Base-by-base conservation (phyloP, 2,329 filamentous ascomycete genomes). In the Phyllosticta capitalensis region DNA sequence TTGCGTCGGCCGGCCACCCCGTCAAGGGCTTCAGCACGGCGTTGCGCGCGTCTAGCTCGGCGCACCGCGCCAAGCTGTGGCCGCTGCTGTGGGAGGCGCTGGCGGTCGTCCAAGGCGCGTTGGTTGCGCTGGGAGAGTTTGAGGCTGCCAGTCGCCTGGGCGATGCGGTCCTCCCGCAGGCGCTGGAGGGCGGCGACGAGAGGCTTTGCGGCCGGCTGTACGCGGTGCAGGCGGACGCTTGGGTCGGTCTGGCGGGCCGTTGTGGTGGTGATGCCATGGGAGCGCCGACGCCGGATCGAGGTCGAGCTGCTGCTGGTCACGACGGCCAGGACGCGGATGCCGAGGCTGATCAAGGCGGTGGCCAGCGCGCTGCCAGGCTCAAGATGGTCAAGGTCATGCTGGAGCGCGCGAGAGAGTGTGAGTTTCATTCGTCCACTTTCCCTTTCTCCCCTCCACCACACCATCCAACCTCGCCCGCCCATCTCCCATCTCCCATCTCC, bases 11-110 rank as follows among this genome's bases (percentile, higher is more conserved):
- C 51, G 87, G 86, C 1, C 83, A 86, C 2, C 82, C 90, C 0
- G 83, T 89, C 65, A 83, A 87, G 61, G 90, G 84, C 0, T 90
- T 96, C 70, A 90, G 88, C 1, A 79, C 92, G 5, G 85, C 85
- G 4, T 79, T 95, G 66, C 82, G 89, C 51, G 90, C 90, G 0
- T 86, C 88, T 2, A 86, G 82, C 67, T 83, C 90, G 19, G 86
- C 89, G 0, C 85, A 88, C 77, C 81, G 85, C 53, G 83, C 87
- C 1, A 80, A 85, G 1, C 75, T 92, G 7, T 78, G 92, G 17
- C 82, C 83, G 0, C 81, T 82, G 19, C 76, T 96, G 7, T 94
- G 90, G 85, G 82, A 87, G 62, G 84, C 89, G 0, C 79, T 89
- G 1, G 84, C 83, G 1, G 78, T 82, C 0, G 70, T 96, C 1